Percentiles rank a stretch among this genome's conserved stretches.
Evolutionary conservation across 2,329 filamentous ascomycete species (phyloP).

Genomic region (Nemania sp.): DNA sequence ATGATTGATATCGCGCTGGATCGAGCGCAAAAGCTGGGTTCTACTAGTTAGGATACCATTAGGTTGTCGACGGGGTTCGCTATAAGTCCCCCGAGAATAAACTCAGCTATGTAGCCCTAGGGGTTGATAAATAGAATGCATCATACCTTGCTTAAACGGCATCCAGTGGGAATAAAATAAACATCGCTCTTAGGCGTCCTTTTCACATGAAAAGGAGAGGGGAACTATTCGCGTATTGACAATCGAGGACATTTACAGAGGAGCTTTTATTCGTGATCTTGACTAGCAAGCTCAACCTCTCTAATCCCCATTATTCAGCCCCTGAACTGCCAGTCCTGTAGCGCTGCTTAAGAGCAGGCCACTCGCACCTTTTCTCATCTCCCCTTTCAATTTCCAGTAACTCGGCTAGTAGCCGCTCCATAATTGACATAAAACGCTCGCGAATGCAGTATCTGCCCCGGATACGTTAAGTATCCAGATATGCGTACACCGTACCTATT

Average conservation of each 20-base stretch:
- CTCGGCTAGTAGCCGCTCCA: background rate
- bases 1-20: conserved; percentile 94
- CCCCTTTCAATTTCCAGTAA: background rate
- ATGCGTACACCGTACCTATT: background rate
- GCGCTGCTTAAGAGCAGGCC: background rate
- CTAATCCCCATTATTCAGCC: background rate
- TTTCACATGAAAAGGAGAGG: background rate
- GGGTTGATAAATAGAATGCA: background rate
- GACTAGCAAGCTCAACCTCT: background rate
- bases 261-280: conserved; percentile 3
- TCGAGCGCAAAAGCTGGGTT: conserved; percentile 72
- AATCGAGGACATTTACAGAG: background rate
- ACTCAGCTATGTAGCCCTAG: background rate
- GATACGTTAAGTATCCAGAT: background rate
- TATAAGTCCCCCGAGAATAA: background rate
- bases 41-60: conserved; percentile 19
- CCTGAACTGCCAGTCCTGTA: background rate
- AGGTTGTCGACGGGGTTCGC: background rate
- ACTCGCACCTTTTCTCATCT: background rate
- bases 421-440: background rate
- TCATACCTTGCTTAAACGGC: background rate
- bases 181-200: background rate
- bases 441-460: background rate
- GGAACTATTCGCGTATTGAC: background rate
- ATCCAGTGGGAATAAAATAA: background rate